Evolutionary conservation across 2,329 filamentous ascomycete species (phyloP), one percentile per base, ranked within the genome.

Genomic region (Pseudogymnoascus sp.): DNA sequence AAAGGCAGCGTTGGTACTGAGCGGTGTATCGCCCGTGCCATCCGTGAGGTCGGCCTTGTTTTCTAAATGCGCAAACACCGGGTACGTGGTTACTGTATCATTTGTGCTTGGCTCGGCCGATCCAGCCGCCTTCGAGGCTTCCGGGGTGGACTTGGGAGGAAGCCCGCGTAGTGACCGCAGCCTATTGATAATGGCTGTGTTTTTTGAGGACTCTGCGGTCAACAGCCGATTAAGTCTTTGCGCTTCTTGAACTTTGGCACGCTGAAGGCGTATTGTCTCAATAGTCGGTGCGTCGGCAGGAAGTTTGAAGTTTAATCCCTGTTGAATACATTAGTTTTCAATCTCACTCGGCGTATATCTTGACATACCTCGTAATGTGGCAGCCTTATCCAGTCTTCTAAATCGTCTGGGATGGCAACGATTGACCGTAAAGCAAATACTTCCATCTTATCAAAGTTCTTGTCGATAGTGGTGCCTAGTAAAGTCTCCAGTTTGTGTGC

Each of bases 351-450:
- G 43, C 35, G 32, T 59, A 58, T 58, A 25, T 35, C 18, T 30
- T 16, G 3, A 20, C 47, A 30, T 70, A 85, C 90, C 72, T 91
- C 85, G 76, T 99, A 97, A 78, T 97, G 93, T 57, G 83, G 83
- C 65, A 99, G 77, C 60, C 88, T 80, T 65, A 97, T 86, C 84
- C 89, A 97, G 62, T 84, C 82, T 68, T 89, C 77, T 54, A 87
- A 78, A 64, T 93, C 89, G 28, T 86, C 83, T 57, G 83, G 83
- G 38, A 93, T 84, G 39, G 83, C 87, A 65, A 94, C 75, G 67
- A 92, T 89, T 71, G 97, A 97, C 66, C 91, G 81, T 78, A 99
- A 80, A 59, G 91, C 87, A 76, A 93, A 97, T 61, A 99, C 89
- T 77, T 94, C 90, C 69, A 93, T 88, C 65, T 88, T 86, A 77